Percentiles rank a stretch among this genome's conserved stretches.
Conservation (phyloP, 1,139 yeast species). For the Geotrichum restrictum region DNA sequence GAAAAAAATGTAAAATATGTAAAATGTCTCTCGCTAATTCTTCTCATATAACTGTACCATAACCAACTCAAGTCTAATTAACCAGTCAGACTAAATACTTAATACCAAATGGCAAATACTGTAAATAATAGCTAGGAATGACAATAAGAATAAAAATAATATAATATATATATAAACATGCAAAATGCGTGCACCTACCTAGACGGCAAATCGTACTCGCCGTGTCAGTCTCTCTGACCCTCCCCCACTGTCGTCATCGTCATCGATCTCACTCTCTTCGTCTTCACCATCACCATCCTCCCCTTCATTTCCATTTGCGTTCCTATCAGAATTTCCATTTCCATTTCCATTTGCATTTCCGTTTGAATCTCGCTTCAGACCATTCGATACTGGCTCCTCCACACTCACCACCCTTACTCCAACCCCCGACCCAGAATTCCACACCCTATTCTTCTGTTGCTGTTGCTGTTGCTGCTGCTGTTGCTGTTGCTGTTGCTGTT, state of each 20-base stretch:
- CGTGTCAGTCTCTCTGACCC: neutral
- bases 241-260: neutral
- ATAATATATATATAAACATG: neutral
- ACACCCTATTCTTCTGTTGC: neutral
- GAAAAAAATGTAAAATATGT: too few species aligned
- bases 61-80: too few species aligned
- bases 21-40: too few species aligned
- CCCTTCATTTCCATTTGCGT: neutral
- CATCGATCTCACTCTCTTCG: neutral
- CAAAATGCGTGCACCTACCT: neutral
- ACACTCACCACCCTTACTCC: too few species aligned
- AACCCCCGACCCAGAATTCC: neutral
- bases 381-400: too few species aligned
- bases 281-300: neutral
- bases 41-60: too few species aligned
- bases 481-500: neutral
- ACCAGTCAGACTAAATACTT: too few species aligned
- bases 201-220: conserved; percentile 16
- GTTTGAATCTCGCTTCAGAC: neutral
- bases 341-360: too few species aligned
- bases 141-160: neutral
- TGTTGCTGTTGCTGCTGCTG: neutral
- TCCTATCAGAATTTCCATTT: too few species aligned
- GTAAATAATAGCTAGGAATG: neutral
- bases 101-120: too few species aligned